Evolutionary conservation across 2,329 filamentous ascomycete genomes (phyloP).

Genomic region (Microcyclosporella mali): DNA sequence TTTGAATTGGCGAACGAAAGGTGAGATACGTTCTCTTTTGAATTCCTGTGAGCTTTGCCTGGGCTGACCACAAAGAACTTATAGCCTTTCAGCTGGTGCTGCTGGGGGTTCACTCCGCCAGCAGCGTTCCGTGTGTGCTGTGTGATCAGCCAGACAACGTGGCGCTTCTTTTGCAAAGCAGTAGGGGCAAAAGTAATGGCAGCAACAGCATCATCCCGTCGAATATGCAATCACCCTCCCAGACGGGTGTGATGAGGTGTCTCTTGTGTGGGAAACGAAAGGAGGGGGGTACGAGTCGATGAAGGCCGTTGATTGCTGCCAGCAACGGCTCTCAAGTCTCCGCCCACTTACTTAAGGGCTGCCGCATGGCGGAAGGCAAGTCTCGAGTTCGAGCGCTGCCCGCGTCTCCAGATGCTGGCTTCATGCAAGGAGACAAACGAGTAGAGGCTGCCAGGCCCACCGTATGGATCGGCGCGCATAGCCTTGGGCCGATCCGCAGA

Average conservation of each 20-base stretch:
- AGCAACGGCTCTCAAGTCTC: too few relatives aligned
- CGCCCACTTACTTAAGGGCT: too few relatives aligned
- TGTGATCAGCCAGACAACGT: constrained; percentile 18
- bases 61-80: constrained; percentile 13
- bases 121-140: neutral
- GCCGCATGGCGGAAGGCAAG: too few relatives aligned
- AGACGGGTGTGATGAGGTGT: neutral
- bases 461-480: constrained; percentile 19
- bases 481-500: constrained; percentile 19
- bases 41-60: constrained; percentile 10
- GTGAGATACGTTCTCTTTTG: constrained; percentile 19
- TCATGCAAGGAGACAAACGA: too few relatives aligned
- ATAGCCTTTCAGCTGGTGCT: constrained; percentile 8
- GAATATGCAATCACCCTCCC: constrained; percentile 4
- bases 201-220: constrained; percentile 1
- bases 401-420: too few relatives aligned
- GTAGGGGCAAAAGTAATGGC: too few relatives aligned
- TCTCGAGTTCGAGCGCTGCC: too few relatives aligned
- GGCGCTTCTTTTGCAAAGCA: constrained; percentile 14
- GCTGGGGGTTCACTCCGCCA: neutral
- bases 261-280: neutral
- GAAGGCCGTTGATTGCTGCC: too few relatives aligned
- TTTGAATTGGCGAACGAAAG: constrained; percentile 23
- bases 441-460: too few relatives aligned
- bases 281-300: too few relatives aligned